Evolutionary conservation across 208 protist genomes (phyloP), one percentile per base, ranked within the genome.

Genomic region (Crithidia sp.): DNA sequence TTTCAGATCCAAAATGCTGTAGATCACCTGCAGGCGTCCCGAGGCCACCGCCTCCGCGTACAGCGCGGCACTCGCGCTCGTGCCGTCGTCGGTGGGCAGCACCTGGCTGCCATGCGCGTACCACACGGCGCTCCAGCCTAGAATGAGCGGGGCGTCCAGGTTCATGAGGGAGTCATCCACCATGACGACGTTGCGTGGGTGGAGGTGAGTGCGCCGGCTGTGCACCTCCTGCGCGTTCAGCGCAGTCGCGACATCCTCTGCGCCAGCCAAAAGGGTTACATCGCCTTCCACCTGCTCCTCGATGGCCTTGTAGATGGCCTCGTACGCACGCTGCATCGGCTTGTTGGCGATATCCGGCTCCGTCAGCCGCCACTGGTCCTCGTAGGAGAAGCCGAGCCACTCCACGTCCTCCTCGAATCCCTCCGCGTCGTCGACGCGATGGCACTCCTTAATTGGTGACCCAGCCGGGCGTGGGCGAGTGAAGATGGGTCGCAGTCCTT

Each of bases 161-260:
- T 95, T 95, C 62, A 83, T 83, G 64, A 89, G 78, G 17, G 82
- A 82, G 74, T 95, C 90, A 53, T 95, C 90, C 12, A 93, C 86
- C 88, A 95, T 93, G 28, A 93, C 84, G 65, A 89, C 72, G 49
- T 78, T 68, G 10, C 70, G 54, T 5, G 79, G 74, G 49, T 67
- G 45, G 59, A 86, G 55, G 54, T 67, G 71, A 0, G 63, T 71
- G 8, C 56, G 59, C 16, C 85, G 76, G 54, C 77, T 74, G 61
- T 70, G 45, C 39, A 74, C 79, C 54, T 76, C 68, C 50, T 62
- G 9, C 49, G 79, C 47, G 28, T 53, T 56, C 13, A 47, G 37
- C 43, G 50, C 50, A 5, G 66, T 28, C 28, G 28, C 28, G 28
- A 28, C 28, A 28, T 28, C 28, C 28, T 28, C 28, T 28, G 28